These are phyloP conservation scores for Fagopyrum homotropicum DNA, from an alignment of 148 eudicot species.

Conservation along the genomic window DNA sequence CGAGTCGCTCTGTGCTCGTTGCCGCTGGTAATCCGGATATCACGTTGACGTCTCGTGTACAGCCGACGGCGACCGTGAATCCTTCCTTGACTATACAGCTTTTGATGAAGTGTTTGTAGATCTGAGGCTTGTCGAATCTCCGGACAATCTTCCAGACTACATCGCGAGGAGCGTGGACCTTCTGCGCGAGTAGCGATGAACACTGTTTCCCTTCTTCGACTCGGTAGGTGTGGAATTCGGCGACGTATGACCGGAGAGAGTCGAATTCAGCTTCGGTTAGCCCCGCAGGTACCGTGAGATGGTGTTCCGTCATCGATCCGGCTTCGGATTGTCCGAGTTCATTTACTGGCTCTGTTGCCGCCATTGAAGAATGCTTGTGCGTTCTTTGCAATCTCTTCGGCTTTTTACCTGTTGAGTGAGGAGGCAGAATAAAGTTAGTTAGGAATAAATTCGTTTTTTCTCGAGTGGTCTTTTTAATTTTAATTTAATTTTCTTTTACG, in stretches of 20 bases:
- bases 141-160: constrained; percentile 59
- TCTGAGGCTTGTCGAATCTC: constrained; percentile 60
- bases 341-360: background rate
- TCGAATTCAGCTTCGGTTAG: constrained; percentile 40
- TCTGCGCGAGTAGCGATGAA: constrained; percentile 57
- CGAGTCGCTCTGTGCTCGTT: constrained; percentile 55
- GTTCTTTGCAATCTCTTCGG: background rate
- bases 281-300: constrained; percentile 27
- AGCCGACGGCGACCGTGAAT: constrained; percentile 31
- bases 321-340: background rate
- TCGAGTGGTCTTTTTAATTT: background rate
- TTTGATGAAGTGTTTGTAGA: constrained; percentile 66
- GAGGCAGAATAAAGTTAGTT: constrained; percentile 5
- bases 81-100: constrained; percentile 37
- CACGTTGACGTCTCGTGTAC: constrained; percentile 51
- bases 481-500: background rate
- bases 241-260: constrained; percentile 19
- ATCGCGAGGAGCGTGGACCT: constrained; percentile 48
- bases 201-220: constrained; percentile 29
- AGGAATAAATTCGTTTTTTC: constrained; percentile 7
- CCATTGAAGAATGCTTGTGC: background rate
- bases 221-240: constrained; percentile 48
- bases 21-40: constrained; percentile 65
- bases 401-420: background rate
- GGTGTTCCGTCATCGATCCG: constrained; percentile 23